These are phyloP conservation scores for Solanum gandarillasii DNA, from an alignment of 257 asterid species.

Conservation along the genomic window DNA sequence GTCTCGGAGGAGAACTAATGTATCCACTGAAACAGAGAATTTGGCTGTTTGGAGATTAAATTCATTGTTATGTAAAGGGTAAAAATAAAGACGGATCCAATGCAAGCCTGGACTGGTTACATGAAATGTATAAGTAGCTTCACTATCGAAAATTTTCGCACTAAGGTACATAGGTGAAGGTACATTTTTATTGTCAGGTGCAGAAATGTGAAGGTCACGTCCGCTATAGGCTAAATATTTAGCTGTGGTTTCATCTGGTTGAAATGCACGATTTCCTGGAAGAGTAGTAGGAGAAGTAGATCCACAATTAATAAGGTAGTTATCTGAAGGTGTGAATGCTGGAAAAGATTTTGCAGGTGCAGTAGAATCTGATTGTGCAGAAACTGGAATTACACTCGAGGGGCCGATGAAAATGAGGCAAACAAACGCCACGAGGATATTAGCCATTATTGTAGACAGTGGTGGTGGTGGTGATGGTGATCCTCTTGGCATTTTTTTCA, in stretches of 20 bases:
- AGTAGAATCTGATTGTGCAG: slow-evolving; percentile 1
- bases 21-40: slow-evolving; percentile 30
- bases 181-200: slow-evolving; percentile 8
- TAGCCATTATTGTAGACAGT: slow-evolving; percentile 16
- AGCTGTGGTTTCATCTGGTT: slow-evolving; percentile 29
- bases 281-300: slow-evolving; percentile 13
- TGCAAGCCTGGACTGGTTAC: slow-evolving; percentile 65
- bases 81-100: slow-evolving; percentile 74
- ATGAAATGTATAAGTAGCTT: slow-evolving; percentile 57
- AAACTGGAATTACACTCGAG: neutral
- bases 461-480: neutral
- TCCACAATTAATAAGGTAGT: slow-evolving; percentile 55
- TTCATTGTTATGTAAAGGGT: slow-evolving; percentile 21
- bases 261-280: slow-evolving; percentile 30
- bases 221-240: slow-evolving; percentile 33
- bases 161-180: slow-evolving; percentile 44
- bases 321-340: slow-evolving; percentile 52
- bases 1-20: slow-evolving; percentile 34
- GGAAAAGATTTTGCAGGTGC: slow-evolving; percentile 35
- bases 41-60: slow-evolving; percentile 32
- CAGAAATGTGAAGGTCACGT: slow-evolving; percentile 21
- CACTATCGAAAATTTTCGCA: slow-evolving; percentile 41
- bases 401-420: slow-evolving; percentile 8
- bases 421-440: slow-evolving; percentile 31
- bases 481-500: slow-evolving; percentile 24